Conservation (phyloP, 129 eudicot genomes). For the Cynara cardunculus region DNA sequence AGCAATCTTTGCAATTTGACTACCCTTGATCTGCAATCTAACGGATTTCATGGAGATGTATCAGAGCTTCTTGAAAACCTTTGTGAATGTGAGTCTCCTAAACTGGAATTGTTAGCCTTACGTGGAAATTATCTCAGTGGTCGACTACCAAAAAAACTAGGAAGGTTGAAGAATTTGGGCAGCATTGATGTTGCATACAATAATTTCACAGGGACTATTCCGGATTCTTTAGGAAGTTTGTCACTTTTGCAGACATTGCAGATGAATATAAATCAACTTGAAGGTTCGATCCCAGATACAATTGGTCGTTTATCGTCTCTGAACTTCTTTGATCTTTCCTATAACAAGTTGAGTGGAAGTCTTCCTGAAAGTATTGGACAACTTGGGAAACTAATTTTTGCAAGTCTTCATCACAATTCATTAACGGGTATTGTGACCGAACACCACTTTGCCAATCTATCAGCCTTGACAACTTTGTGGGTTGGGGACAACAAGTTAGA, state of each 20-base stretch:
- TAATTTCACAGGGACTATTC: not conserved
- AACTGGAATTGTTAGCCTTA: not conserved
- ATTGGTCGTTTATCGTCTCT: conserved; percentile 23
- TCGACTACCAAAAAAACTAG: not conserved
- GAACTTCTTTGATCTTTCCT: not conserved
- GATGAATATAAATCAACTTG: conserved; percentile 11
- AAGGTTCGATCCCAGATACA: conserved; percentile 22
- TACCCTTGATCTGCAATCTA: not conserved
- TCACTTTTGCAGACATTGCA: conserved; percentile 2
- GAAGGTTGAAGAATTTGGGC: conserved; percentile 10
- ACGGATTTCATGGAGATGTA: not conserved
- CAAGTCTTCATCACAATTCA: not conserved
- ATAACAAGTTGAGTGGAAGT: conserved; percentile 21
- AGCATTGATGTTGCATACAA: not conserved
- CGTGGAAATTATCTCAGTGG: not conserved
- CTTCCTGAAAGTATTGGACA: conserved; percentile 30
- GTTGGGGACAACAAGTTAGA: conserved; percentile 16
- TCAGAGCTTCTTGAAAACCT: conserved; percentile 15
- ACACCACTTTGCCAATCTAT: conserved; percentile 25
- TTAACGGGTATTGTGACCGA: conserved; percentile 26
- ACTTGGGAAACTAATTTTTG: conserved; percentile 9
- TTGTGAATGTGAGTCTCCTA: conserved; percentile 14
- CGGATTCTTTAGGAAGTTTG: conserved; percentile 12
- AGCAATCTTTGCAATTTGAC: not conserved
- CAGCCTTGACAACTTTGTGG: not conserved